Percentiles rank a stretch among this genome's conserved stretches.
phyloP scores from a whole-genome alignment of 2,329 filamentous ascomycete species.

The Colletotrichum sp. region DNA sequence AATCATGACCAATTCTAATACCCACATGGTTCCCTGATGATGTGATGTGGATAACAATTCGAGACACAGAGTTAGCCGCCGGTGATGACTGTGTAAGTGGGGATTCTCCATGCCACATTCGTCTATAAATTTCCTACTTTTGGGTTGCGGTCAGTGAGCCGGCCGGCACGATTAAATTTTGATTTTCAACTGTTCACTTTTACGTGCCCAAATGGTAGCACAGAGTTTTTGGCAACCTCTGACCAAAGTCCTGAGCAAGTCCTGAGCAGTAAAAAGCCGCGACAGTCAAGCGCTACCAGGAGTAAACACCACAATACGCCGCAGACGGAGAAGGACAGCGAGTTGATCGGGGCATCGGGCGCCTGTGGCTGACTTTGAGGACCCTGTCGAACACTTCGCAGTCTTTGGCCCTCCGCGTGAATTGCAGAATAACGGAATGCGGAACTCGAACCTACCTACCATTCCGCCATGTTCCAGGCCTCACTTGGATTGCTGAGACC shows the following conservation, averaged over 20 bases:
- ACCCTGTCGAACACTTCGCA: background rate
- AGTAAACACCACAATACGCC: background rate
- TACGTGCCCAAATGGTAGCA: too few species aligned
- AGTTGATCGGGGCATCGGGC: background rate
- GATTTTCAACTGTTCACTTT: too few species aligned
- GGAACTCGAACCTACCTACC: too few species aligned
- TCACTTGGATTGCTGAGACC: background rate
- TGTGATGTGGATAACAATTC: background rate
- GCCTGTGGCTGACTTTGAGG: background rate
- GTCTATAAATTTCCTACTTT: too few species aligned
- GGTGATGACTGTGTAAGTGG: too few species aligned
- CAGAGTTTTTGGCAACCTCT: rapidly evolving
- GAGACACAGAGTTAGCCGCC: too few species aligned
- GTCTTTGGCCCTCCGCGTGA: background rate
- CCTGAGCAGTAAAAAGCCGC: too few species aligned
- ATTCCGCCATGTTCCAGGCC: background rate
- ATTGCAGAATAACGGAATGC: background rate
- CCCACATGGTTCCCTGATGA: background rate
- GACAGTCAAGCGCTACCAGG: too few species aligned
- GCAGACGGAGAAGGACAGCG: background rate
- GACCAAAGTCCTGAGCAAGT: too few species aligned
- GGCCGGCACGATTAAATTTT: too few species aligned
- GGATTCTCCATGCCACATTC: too few species aligned
- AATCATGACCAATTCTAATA: conserved; percentile 20
- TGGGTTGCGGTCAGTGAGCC: too few species aligned